These are phyloP conservation scores for Yamadazyma dushanensis DNA, from an alignment of 1,139 yeast species.

Conservation along the genomic window DNA sequence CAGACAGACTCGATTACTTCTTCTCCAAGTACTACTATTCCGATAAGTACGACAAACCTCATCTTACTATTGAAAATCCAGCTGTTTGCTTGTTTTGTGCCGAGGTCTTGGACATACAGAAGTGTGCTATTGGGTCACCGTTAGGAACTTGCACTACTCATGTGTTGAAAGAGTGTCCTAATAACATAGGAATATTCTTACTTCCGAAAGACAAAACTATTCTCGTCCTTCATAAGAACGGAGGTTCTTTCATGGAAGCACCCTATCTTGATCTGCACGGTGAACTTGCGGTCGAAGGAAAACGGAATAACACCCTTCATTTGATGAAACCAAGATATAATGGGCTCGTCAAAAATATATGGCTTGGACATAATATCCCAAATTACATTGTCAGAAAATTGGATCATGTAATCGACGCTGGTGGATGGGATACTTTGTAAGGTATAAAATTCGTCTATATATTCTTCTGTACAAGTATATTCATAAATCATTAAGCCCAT, in stretches of 20 bases:
- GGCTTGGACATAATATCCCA: slow-evolving; percentile 81
- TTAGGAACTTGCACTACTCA: slow-evolving; percentile 74
- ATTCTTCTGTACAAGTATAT: background rate
- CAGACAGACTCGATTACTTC: slow-evolving; percentile 68
- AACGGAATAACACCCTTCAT: slow-evolving; percentile 71
- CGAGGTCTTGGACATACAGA: slow-evolving; percentile 64
- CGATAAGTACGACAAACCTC: slow-evolving; percentile 42
- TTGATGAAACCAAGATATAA: slow-evolving; percentile 66
- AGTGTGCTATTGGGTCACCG: slow-evolving; percentile 47
- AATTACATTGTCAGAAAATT: slow-evolving; percentile 76
- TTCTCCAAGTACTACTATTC: slow-evolving; percentile 59
- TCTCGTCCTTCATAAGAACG: slow-evolving; percentile 61
- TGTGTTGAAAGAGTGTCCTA: slow-evolving; percentile 61
- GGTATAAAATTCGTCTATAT: background rate
- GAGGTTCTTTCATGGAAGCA: slow-evolving; percentile 82
- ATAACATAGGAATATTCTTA: slow-evolving; percentile 74
- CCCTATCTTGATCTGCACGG: slow-evolving; percentile 90
- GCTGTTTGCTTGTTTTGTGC: slow-evolving; percentile 90
- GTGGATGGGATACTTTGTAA: slow-evolving; percentile 93
- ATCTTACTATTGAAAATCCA: slow-evolving; percentile 61
- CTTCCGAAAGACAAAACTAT: slow-evolving; percentile 76
- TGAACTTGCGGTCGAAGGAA: slow-evolving; percentile 74
- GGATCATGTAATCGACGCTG: slow-evolving; percentile 78
- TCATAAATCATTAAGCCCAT: background rate
- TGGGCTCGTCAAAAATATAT: slow-evolving; percentile 61